A percentile compares a stretch with the other conserved stretches of the same genome.
phyloP scores from a whole-genome alignment of 495 filamentous ascomycete genomes.

The Penicillium taxi region DNA sequence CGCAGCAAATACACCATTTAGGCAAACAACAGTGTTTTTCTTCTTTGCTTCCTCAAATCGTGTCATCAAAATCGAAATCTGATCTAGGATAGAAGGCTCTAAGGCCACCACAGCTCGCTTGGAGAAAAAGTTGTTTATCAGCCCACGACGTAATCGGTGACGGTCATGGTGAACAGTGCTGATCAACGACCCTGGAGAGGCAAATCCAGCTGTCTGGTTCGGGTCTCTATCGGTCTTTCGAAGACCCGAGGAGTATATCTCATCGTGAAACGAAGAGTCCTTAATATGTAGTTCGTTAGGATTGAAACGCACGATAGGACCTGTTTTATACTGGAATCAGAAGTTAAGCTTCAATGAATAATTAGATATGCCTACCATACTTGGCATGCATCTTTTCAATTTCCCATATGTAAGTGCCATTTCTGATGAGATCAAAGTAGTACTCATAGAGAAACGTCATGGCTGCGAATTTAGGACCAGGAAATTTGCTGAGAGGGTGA shows the following conservation, averaged over 20 bases:
- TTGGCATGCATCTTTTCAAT: conserved; percentile 36
- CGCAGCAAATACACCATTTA: conserved; percentile 30
- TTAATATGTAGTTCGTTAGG: conserved; percentile 5
- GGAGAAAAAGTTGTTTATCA: conserved; percentile 4
- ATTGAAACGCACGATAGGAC: conserved; percentile 4
- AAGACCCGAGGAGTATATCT: background rate
- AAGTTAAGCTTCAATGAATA: conserved; percentile 6
- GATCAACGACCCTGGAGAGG: conserved; percentile 1
- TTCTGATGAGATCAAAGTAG: conserved; percentile 37
- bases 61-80: conserved; percentile 4
- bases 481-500: conserved; percentile 42
- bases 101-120: background rate
- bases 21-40: conserved; percentile 17
- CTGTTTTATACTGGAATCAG: conserved; percentile 10
- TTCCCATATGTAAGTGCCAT: background rate
- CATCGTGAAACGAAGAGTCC: conserved; percentile 3
- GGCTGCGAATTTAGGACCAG: conserved; percentile 40
- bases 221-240: conserved; percentile 3
- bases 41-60: background rate
- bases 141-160: conserved; percentile 1
- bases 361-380: conserved; percentile 4
- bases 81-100: background rate
- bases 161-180: conserved; percentile 2
- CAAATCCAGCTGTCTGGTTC: background rate
- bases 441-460: conserved; percentile 42